Percentiles rank a stretch among this genome's conserved stretches.
Conservation (phyloP, 495 filamentous ascomycete species). For the Lasiosphaeriaceae sp. region DNA sequence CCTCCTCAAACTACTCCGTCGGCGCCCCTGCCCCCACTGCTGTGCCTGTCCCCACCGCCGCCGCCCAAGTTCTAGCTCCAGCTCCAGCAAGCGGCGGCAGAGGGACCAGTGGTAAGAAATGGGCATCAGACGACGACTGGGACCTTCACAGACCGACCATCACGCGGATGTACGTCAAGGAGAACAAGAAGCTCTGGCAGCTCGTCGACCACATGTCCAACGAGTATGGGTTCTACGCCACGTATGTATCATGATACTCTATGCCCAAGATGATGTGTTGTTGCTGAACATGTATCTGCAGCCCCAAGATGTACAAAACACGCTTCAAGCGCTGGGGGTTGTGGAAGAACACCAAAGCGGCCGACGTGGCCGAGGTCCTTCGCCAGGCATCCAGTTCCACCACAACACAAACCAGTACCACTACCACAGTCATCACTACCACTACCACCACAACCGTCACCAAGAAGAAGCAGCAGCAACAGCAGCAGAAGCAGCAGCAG, state of each 20-base stretch:
- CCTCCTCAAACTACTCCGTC: no score
- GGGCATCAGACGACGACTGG: constrained; percentile 13
- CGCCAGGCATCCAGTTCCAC: not conserved
- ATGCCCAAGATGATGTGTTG: no score
- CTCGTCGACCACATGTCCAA: constrained; percentile 10
- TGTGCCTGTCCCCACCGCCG: not conserved
- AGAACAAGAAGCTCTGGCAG: constrained; percentile 13
- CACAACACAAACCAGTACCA: not conserved
- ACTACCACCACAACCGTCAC: constrained; percentile 1
- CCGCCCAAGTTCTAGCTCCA: no score
- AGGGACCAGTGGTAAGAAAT: constrained; percentile 3
- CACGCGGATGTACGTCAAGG: constrained; percentile 9
- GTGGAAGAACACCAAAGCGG: constrained; percentile 14
- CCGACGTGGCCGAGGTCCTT: constrained; percentile 12
- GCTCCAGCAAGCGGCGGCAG: not conserved
- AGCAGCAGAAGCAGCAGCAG: not conserved
- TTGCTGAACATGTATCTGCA: no score
- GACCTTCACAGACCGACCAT: constrained; percentile 8
- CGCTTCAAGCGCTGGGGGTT: constrained; percentile 14
- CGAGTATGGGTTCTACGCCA: constrained; percentile 13
- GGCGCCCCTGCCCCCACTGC: no score
- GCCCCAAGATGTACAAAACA: constrained; percentile 17
- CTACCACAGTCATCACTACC: not conserved
- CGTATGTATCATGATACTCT: no score
- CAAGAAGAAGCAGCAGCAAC: not conserved